Conservation (phyloP, 2,329 filamentous ascomycete genomes). For the Botrytis tulipae region DNA sequence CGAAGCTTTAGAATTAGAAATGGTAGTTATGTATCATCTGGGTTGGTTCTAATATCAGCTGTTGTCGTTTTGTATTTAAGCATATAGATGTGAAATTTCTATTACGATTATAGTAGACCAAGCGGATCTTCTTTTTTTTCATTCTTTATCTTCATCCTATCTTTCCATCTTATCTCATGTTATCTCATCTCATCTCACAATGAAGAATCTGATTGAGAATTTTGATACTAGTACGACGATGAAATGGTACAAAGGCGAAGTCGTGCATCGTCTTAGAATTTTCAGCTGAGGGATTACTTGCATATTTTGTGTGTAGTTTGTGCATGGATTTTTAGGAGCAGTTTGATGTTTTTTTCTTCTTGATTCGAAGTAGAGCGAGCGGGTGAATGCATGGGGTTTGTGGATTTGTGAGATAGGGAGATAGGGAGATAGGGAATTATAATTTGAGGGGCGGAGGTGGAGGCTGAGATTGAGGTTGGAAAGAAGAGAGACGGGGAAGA, state of each 20-base stretch:
- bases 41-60: background rate
- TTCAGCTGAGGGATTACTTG: background rate
- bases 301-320: background rate
- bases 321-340: background rate
- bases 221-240: background rate
- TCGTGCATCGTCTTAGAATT: background rate
- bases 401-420: background rate
- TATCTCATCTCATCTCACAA: background rate
- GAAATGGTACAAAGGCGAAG: background rate
- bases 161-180: background rate
- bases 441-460: background rate
- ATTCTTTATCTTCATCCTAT: background rate
- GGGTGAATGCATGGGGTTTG: background rate
- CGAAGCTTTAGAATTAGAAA: background rate
- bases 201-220: background rate
- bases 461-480: background rate
- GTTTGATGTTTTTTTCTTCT: background rate
- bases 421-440: background rate
- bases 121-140: background rate
- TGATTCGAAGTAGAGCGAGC: background rate
- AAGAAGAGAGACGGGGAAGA: background rate
- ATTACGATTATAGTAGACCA: background rate
- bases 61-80: background rate
- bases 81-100: background rate
- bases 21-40: background rate